Evolutionary conservation across 2,329 filamentous ascomycete genomes (phyloP).

Genomic region (Ascochyta pisi): DNA sequence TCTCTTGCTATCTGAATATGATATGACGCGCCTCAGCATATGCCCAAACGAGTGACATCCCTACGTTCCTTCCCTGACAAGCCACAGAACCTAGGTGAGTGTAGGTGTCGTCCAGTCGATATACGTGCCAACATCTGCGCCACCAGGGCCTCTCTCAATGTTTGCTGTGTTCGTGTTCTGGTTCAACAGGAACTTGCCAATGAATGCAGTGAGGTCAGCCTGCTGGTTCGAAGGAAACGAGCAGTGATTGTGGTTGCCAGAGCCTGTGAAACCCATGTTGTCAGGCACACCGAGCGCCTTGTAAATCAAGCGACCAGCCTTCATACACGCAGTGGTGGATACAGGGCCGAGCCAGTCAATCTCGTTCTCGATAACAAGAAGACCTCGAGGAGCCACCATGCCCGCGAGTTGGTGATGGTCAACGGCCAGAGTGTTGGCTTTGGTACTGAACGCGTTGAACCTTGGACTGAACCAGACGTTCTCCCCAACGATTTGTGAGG

Average conservation of each 20-base stretch:
- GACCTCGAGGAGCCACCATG: constrained; percentile 62
- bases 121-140: constrained; percentile 42
- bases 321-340: constrained; percentile 65
- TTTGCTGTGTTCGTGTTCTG: constrained; percentile 37
- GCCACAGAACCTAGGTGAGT: constrained; percentile 32
- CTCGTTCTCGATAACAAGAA: constrained; percentile 65
- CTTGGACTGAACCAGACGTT: constrained; percentile 68
- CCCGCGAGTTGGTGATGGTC: constrained; percentile 67
- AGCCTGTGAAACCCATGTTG: constrained; percentile 65
- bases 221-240: constrained; percentile 62
- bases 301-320: constrained; percentile 61
- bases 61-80: neutral
- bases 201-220: constrained; percentile 60
- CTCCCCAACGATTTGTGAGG: constrained; percentile 64
- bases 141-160: constrained; percentile 44
- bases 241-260: constrained; percentile 63
- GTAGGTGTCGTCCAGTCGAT: constrained; percentile 48
- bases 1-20: neutral
- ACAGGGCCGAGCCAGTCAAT: constrained; percentile 66
- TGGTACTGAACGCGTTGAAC: constrained; percentile 61
- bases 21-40: neutral
- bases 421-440: constrained; percentile 57
- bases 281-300: constrained; percentile 60
- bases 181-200: constrained; percentile 59
- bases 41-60: neutral